These are phyloP conservation scores for Polygonum aviculare DNA, from an alignment of 148 eudicot genomes.

Conservation along the genomic window DNA sequence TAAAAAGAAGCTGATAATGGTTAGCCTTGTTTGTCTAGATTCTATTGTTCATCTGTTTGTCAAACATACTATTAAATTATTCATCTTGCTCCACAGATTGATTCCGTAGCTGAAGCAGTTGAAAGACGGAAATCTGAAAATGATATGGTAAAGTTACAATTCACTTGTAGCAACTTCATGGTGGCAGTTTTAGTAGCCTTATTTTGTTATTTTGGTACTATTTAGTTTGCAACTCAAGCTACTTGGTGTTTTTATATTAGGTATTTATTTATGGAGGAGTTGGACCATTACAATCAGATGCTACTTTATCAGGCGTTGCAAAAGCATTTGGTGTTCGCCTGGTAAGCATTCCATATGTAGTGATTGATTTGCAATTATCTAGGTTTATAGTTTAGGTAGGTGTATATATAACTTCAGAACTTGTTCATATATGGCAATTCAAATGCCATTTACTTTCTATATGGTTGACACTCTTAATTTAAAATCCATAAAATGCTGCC, in stretches of 20 bases:
- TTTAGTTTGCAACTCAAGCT: background rate
- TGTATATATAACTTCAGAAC: background rate
- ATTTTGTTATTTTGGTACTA: background rate
- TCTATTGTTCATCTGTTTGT: background rate
- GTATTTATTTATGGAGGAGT: constrained; percentile 93
- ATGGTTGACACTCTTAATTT: background rate
- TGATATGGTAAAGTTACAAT: constrained; percentile 61
- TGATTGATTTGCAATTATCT: background rate
- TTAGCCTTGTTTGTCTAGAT: background rate
- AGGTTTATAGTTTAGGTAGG: background rate
- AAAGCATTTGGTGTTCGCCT: constrained; percentile 93
- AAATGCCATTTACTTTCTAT: background rate
- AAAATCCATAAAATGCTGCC: background rate
- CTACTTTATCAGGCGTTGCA: constrained; percentile 82
- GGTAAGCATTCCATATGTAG: constrained; percentile 25
- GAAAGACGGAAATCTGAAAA: constrained; percentile 53
- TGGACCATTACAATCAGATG: constrained; percentile 90
- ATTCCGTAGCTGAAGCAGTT: constrained; percentile 88
- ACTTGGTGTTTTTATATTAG: constrained; percentile 31
- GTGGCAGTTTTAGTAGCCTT: background rate
- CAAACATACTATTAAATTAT: background rate
- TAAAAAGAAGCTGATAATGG: background rate
- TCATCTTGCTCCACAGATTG: constrained; percentile 45
- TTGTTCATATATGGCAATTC: background rate
- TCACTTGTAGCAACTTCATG: background rate